Evolutionary conservation across 768 basidiomycete species (phyloP).

Genomic region (Punctularia strigosozonata): DNA sequence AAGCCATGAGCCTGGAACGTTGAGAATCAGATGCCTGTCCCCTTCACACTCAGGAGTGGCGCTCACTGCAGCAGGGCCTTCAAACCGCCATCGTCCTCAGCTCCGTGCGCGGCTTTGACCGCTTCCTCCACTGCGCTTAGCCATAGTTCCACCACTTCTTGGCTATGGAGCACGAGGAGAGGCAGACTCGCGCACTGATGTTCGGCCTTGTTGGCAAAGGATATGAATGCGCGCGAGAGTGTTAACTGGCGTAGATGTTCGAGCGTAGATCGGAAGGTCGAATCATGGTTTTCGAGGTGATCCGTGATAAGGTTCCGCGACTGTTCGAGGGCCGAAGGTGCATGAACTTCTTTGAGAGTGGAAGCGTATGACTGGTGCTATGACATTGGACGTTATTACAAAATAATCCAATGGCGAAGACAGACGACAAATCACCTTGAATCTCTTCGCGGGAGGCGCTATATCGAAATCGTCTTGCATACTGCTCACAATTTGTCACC

Average conservation of each 20-base stretch:
- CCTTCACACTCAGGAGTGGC: neutral
- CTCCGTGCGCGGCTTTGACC: too few species aligned
- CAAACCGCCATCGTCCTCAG: slow-evolving; percentile 70
- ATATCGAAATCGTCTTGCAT: too few species aligned
- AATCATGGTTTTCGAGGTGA: slow-evolving; percentile 51
- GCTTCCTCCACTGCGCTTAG: slow-evolving; percentile 38
- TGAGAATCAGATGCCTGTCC: slow-evolving; percentile 4
- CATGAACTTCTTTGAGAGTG: slow-evolving; percentile 56
- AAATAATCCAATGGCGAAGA: neutral
- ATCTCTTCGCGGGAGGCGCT: neutral
- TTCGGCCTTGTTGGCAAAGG: slow-evolving; percentile 51
- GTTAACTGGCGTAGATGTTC: slow-evolving; percentile 74
- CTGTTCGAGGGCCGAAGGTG: slow-evolving; percentile 49
- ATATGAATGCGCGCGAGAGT: slow-evolving; percentile 61
- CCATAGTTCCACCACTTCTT: slow-evolving; percentile 58
- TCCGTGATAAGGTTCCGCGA: slow-evolving; percentile 44
- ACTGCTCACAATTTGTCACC: too few species aligned
- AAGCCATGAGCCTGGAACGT: slow-evolving; percentile 32
- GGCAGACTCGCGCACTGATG: slow-evolving; percentile 65
- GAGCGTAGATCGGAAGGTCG: slow-evolving; percentile 66
- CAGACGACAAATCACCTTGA: neutral
- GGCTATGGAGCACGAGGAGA: slow-evolving; percentile 70
- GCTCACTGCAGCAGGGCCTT: slow-evolving; percentile 68
- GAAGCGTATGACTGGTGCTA: slow-evolving; percentile 69
- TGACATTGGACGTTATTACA: neutral